Conservation (phyloP, 2,329 filamentous ascomycete genomes). For the Sarocladiaceae sp. region DNA sequence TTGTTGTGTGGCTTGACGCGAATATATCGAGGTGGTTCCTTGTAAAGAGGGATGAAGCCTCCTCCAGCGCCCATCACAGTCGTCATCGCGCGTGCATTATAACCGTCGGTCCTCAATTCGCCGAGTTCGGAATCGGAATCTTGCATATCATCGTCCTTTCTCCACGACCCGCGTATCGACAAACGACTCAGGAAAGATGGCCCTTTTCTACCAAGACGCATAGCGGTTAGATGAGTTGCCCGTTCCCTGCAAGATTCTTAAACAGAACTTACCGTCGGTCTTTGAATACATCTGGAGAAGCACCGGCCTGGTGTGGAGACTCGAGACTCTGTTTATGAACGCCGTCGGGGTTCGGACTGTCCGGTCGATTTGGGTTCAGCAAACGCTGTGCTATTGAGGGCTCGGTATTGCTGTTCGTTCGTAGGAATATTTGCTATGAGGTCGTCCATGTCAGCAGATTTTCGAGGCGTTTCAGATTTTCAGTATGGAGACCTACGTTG, state of each 20-base stretch:
- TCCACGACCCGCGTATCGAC: slow-evolving; percentile 68
- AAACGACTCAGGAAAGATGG: slow-evolving; percentile 85
- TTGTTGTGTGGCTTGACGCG: slow-evolving; percentile 79
- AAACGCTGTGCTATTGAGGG: slow-evolving; percentile 51
- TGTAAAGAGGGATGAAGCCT: slow-evolving; percentile 81
- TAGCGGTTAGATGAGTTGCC: neutral
- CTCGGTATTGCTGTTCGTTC: slow-evolving; percentile 31
- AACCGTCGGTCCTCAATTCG: slow-evolving; percentile 68
- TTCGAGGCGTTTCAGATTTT: neutral
- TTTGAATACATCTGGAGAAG: slow-evolving; percentile 42
- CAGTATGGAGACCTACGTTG: slow-evolving; percentile 23
- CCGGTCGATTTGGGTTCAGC: slow-evolving; percentile 46
- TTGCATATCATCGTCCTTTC: slow-evolving; percentile 57
- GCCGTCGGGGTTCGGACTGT: slow-evolving; percentile 43
- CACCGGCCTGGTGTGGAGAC: slow-evolving; percentile 30
- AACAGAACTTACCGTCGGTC: slow-evolving; percentile 57
- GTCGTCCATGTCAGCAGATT: neutral
- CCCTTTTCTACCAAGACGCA: slow-evolving; percentile 60
- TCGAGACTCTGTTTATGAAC: slow-evolving; percentile 38
- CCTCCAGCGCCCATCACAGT: slow-evolving; percentile 63
- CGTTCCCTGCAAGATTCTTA: neutral
- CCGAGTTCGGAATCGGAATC: slow-evolving; percentile 69
- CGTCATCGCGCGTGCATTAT: slow-evolving; percentile 78
- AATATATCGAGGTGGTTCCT: slow-evolving; percentile 87
- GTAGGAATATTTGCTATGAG: slow-evolving; percentile 33